Percentiles rank a stretch among this genome's conserved stretches.
phyloP scores from a whole-genome alignment of 169 alveolate species.

The Plasmodium fragile region DNA sequence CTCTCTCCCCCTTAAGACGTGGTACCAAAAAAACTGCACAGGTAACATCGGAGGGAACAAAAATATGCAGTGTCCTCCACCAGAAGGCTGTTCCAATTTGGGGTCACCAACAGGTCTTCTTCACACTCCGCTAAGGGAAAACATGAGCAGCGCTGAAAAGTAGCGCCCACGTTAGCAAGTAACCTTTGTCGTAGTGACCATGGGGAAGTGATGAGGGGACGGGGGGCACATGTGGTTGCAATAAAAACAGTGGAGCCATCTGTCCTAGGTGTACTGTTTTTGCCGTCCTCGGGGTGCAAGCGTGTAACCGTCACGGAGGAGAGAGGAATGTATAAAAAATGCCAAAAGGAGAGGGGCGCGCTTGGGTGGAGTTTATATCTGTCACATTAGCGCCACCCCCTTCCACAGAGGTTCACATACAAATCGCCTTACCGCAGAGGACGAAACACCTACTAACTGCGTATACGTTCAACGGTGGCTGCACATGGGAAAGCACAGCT shows the following conservation, averaged over 20 bases:
- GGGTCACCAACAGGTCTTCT: background rate
- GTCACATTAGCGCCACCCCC: background rate
- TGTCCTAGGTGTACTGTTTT: background rate
- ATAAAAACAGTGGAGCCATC: background rate
- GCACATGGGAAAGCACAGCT: background rate
- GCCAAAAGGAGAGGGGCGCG: background rate
- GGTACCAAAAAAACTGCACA: background rate
- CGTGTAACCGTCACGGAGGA: background rate
- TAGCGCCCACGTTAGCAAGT: background rate
- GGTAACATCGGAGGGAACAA: background rate
- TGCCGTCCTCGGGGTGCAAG: background rate
- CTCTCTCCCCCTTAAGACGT: background rate
- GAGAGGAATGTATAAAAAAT: no score
- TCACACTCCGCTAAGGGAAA: background rate
- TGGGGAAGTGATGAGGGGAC: background rate
- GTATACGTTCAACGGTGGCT: background rate
- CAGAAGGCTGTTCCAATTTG: background rate
- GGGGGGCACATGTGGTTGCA: background rate
- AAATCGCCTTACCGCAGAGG: background rate
- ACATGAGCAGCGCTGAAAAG: background rate
- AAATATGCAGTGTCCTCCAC: background rate
- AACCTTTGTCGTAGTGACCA: background rate
- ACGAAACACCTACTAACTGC: background rate
- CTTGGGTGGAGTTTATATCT: background rate
- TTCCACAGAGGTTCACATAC: background rate